phyloP scores from a whole-genome alignment of 2,329 filamentous ascomycete species.

The Colletotrichum orbiculare region DNA sequence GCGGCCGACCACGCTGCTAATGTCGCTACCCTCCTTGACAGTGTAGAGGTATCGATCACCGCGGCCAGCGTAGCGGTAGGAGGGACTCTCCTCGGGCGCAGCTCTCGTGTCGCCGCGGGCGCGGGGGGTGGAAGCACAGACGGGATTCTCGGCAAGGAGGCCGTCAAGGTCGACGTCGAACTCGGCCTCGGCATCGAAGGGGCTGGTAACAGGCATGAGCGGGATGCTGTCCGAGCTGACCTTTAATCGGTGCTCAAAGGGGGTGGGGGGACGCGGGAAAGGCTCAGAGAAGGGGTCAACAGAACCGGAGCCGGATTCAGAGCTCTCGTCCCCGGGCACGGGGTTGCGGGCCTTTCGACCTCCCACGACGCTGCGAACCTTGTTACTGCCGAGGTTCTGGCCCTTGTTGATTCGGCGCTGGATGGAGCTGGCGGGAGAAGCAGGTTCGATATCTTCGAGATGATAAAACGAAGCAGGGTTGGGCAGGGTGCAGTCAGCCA shows the following conservation, averaged over 20 bases:
- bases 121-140: slow-evolving; percentile 53
- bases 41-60: not conserved
- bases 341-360: slow-evolving; percentile 45
- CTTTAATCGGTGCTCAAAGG: slow-evolving; percentile 39
- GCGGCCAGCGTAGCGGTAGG: slow-evolving; percentile 8
- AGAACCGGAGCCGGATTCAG: slow-evolving; percentile 40
- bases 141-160: slow-evolving; percentile 48
- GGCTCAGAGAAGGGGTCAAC: slow-evolving; percentile 46
- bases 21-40: not conserved
- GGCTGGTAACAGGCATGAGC: slow-evolving; percentile 30
- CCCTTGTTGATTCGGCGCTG: slow-evolving; percentile 50
- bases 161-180: slow-evolving; percentile 53
- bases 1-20: not conserved
- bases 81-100: slow-evolving; percentile 17
- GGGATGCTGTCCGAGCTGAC: slow-evolving; percentile 26
- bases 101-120: slow-evolving; percentile 8
- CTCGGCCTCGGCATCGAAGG: slow-evolving; percentile 50
- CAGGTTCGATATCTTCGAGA: slow-evolving; percentile 33
- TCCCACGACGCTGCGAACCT: slow-evolving; percentile 47
- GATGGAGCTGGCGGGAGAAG: slow-evolving; percentile 44
- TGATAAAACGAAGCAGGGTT: slow-evolving; percentile 27
- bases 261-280: slow-evolving; percentile 38
- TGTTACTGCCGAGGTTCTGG: slow-evolving; percentile 47
- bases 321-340: slow-evolving; percentile 43
- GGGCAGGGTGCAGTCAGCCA: slow-evolving; percentile 15